Evolutionary conservation across 1,284 basidiomycete species (phyloP).

Genomic region (Austropuccinia psidii): DNA sequence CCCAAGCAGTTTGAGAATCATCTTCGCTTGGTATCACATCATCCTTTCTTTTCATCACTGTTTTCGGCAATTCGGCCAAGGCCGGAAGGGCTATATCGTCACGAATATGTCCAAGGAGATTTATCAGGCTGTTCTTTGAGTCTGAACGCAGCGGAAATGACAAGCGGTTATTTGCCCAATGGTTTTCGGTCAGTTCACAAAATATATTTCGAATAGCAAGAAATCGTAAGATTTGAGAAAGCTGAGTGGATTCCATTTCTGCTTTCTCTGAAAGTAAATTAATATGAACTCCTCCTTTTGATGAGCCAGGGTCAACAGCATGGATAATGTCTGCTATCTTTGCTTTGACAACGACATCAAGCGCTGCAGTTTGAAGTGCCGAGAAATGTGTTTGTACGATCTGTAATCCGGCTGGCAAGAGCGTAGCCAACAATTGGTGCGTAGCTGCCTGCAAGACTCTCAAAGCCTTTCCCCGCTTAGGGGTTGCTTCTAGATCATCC

Average conservation of each 20-base stretch:
- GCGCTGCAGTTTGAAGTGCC: neutral
- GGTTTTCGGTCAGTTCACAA: neutral
- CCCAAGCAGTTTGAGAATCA: neutral
- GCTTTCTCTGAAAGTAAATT: neutral
- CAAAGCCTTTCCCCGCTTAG: neutral
- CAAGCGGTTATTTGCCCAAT: conserved; percentile 5
- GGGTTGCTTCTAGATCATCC: neutral
- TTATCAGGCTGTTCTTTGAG: neutral
- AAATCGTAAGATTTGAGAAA: conserved; percentile 7
- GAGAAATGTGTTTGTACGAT: neutral
- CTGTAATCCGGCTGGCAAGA: neutral
- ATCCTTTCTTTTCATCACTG: neutral
- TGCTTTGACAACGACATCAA: neutral
- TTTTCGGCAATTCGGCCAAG: neutral
- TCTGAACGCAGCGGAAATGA: neutral
- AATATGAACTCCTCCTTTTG: neutral
- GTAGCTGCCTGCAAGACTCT: conserved; percentile 5
- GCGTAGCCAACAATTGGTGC: neutral
- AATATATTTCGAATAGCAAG: conserved; percentile 12
- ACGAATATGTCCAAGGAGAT: neutral
- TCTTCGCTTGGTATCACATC: neutral
- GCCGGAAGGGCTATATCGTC: neutral
- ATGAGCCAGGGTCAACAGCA: neutral
- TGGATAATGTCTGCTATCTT: neutral
- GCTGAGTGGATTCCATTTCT: neutral